A percentile compares a stretch with the other conserved stretches of the same genome.
Evolutionary conservation across 202 grass and related monocot species (phyloP).

Genomic region (Schoenoplectus triqueter): DNA sequence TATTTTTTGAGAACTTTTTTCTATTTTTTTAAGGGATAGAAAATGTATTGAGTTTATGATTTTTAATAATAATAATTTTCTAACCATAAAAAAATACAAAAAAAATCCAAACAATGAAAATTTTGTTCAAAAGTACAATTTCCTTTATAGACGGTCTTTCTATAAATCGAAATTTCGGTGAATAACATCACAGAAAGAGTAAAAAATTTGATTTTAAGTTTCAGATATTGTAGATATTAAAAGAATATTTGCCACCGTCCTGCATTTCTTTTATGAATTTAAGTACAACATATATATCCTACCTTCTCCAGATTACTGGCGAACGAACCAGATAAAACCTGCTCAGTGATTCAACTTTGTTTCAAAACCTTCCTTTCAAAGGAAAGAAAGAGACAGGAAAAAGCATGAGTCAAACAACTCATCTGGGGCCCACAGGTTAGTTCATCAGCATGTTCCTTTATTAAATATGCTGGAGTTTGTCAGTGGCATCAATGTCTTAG

Average conservation of each 20-base stretch:
- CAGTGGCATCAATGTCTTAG: not conserved
- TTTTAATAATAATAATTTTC: no score
- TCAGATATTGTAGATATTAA: not conserved
- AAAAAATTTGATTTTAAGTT: constrained; percentile 13
- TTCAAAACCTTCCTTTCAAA: not conserved
- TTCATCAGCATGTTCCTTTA: not conserved
- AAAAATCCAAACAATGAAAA: no score
- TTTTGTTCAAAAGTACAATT: not conserved
- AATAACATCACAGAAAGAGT: not conserved
- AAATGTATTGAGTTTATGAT: no score
- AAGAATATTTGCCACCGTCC: not conserved
- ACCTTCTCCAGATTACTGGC: not conserved
- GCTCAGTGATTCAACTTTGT: constrained; percentile 17
- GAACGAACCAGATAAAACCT: constrained; percentile 14
- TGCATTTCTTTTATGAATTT: not conserved
- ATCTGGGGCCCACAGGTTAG: not conserved
- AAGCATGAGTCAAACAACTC: constrained; percentile 2
- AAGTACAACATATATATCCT: not conserved
- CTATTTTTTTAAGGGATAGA: no score
- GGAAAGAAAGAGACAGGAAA: not conserved
- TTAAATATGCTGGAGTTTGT: constrained; percentile 5
- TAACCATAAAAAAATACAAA: no score
- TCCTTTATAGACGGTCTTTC: not conserved
- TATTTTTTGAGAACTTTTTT: no score
- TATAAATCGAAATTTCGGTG: not conserved